Conservation (phyloP, 345 rosid species). For the Isatis tinctoria region DNA sequence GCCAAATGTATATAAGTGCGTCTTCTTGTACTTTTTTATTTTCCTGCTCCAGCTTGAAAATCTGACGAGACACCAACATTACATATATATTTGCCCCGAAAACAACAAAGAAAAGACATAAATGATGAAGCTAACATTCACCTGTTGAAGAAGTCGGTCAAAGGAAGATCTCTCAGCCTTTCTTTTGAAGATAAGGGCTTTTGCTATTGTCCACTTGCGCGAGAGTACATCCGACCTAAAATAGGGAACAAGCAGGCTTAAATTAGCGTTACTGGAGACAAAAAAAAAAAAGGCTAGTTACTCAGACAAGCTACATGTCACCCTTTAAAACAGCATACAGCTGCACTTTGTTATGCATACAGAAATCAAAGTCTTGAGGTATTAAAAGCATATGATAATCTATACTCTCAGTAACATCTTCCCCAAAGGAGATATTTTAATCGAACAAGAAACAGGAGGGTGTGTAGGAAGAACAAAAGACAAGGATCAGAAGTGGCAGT, state of each 20-base stretch:
- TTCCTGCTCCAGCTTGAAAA: conserved; percentile 73
- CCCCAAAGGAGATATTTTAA: background rate
- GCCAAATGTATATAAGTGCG: conserved; percentile 86
- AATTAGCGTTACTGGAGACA: background rate
- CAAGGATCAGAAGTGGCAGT: background rate
- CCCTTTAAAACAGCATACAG: background rate
- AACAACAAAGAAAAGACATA: background rate
- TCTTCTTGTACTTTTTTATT: conserved; percentile 87
- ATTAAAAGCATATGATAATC: background rate
- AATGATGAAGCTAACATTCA: conserved; percentile 31
- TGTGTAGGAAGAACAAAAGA: background rate
- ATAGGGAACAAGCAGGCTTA: background rate
- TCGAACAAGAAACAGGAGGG: background rate
- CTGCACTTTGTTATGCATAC: background rate
- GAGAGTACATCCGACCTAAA: conserved; percentile 67
- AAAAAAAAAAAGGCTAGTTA: background rate
- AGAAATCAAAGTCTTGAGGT: background rate
- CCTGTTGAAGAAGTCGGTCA: conserved; percentile 85
- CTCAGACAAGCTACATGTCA: background rate
- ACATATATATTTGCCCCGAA: conserved; percentile 12
- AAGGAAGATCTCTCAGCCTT: conserved; percentile 85
- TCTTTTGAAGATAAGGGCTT: conserved; percentile 71
- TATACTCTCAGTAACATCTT: background rate
- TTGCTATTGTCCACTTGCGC: conserved; percentile 72
- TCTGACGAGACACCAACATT: conserved; percentile 39